Conservation (phyloP, 106 monocot genomes). For the Narthecium ossifragum region DNA sequence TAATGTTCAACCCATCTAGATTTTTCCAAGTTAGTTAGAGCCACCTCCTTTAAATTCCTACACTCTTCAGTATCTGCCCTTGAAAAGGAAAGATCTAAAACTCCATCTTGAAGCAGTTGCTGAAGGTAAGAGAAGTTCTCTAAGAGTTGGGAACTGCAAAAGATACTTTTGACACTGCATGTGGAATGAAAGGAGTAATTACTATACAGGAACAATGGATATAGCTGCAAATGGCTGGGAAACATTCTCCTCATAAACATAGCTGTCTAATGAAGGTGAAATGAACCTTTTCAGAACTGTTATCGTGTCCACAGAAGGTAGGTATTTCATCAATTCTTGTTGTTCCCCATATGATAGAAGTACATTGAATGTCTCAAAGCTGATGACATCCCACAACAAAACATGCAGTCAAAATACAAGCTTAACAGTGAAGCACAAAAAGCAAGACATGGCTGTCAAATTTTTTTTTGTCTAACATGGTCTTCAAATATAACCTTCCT, state of each 20-base stretch:
- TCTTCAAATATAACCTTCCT: too few relatives aligned
- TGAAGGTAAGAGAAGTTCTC: conserved; percentile 52
- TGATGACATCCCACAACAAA: too few relatives aligned
- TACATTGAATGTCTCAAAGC: too few relatives aligned
- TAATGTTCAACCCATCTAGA: conserved; percentile 54
- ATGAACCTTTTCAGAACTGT: conserved; percentile 49
- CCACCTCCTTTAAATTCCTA: conserved; percentile 37
- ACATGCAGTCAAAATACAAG: too few relatives aligned
- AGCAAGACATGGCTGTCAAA: too few relatives aligned
- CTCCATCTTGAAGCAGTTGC: conserved; percentile 54
- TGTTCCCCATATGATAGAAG: too few relatives aligned
- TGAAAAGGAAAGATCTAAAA: conserved; percentile 38
- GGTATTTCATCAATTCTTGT: too few relatives aligned
- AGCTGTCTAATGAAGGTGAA: conserved; percentile 32
- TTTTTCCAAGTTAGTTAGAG: conserved; percentile 33
- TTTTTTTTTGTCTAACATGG: too few relatives aligned
- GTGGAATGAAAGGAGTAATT: not conserved
- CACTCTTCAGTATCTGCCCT: conserved; percentile 32
- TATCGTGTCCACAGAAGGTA: too few relatives aligned
- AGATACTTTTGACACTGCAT: conserved; percentile 75
- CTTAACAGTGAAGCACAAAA: too few relatives aligned
- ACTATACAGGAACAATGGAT: not conserved
- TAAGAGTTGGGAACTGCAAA: conserved; percentile 44
- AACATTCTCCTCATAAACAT: not conserved
- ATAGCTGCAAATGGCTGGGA: not conserved